Evolutionary conservation across 1,139 yeast genomes (phyloP).

Genomic region (Lodderomyces orthopsilosis): DNA sequence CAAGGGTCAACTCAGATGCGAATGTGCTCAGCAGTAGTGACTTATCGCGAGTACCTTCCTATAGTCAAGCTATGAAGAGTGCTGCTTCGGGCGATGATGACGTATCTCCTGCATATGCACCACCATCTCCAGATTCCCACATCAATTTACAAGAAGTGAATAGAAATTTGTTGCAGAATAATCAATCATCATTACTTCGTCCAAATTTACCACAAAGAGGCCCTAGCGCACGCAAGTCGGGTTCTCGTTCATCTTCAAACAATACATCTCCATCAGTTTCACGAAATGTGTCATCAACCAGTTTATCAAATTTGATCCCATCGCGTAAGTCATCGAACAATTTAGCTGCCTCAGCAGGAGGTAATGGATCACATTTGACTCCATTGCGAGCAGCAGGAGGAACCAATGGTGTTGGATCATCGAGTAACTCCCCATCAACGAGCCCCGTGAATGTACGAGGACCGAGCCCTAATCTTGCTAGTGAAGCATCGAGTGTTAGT

Average conservation of each 20-base stretch:
- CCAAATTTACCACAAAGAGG: slow-evolving; percentile 18
- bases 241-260: slow-evolving; percentile 19
- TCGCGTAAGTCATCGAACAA: slow-evolving; percentile 9
- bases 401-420: not conserved
- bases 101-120: slow-evolving; percentile 63
- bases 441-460: slow-evolving; percentile 4
- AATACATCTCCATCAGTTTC: slow-evolving; percentile 31
- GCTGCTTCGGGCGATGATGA: slow-evolving; percentile 42
- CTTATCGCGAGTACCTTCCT: slow-evolving; percentile 76
- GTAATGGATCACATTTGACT: not conserved
- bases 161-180: slow-evolving; percentile 10
- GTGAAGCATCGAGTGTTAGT: slow-evolving; percentile 7
- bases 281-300: slow-evolving; percentile 26
- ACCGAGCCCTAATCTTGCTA: slow-evolving; percentile 6
- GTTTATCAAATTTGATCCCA: slow-evolving; percentile 15
- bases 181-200: slow-evolving; percentile 19
- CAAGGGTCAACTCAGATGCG: slow-evolving; percentile 53
- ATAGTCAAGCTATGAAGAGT: slow-evolving; percentile 66
- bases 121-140: slow-evolving; percentile 48
- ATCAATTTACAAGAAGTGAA: slow-evolving; percentile 31
- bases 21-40: slow-evolving; percentile 14
- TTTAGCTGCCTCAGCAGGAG: slow-evolving; percentile 2
- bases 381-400: not conserved
- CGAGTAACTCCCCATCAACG: slow-evolving; percentile 2
- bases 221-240: slow-evolving; percentile 13